Evolutionary conservation across 768 basidiomycete species (phyloP).

Genomic region (Leccinum disarticulatum): DNA sequence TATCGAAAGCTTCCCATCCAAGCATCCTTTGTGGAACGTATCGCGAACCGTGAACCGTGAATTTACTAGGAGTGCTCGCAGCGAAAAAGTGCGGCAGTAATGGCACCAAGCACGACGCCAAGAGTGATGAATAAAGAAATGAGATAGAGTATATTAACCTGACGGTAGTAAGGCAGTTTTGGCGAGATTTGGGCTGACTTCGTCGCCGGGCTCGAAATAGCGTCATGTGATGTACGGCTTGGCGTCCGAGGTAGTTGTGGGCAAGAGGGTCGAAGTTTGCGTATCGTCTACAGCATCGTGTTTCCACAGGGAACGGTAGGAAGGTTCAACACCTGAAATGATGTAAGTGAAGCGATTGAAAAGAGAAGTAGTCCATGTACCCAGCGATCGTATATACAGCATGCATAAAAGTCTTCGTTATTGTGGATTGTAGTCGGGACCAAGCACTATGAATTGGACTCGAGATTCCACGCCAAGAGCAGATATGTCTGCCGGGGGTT

Average conservation of each 20-base stretch:
- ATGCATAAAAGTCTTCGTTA: conserved; percentile 14
- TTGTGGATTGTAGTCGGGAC: conserved; percentile 38
- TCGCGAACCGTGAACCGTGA: conserved; percentile 28
- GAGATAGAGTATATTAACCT: conserved; percentile 28
- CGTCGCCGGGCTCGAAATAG: conserved; percentile 21
- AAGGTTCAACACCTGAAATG: conserved; percentile 17
- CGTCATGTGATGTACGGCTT: neutral
- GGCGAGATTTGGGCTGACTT: conserved; percentile 12
- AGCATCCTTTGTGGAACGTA: conserved; percentile 19
- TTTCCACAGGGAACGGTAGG: conserved; percentile 44
- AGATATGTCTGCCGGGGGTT: conserved; percentile 57
- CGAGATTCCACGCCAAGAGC: conserved; percentile 63
- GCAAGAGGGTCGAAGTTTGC: conserved; percentile 12
- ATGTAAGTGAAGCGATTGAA: conserved; percentile 4
- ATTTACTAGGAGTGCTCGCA: conserved; percentile 30
- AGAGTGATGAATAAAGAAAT: conserved; percentile 27
- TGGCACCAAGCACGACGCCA: conserved; percentile 26
- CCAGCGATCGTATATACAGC: conserved; percentile 21
- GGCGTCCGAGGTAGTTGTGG: conserved; percentile 2
- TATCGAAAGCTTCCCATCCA: conserved; percentile 10
- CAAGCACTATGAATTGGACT: conserved; percentile 40
- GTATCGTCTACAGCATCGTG: conserved; percentile 33
- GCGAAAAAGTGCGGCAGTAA: conserved; percentile 16
- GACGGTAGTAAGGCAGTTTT: conserved; percentile 23
- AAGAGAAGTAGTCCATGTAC: conserved; percentile 11